A percentile compares a stretch with the other conserved stretches of the same genome.
Evolutionary conservation across 75 land plant species (phyloP).

Genomic region (Isoetes taiwanensis): DNA sequence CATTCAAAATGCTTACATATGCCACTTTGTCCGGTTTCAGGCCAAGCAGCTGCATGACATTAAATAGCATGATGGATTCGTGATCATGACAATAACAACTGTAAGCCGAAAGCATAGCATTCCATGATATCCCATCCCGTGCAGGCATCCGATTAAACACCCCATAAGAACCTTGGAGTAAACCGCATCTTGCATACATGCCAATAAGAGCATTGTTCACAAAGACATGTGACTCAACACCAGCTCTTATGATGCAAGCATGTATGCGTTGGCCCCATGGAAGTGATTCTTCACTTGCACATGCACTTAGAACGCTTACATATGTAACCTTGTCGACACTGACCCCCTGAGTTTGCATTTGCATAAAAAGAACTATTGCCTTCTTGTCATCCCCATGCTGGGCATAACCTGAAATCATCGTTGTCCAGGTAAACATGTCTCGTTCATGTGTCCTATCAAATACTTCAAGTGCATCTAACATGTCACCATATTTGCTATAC

Average conservation of each 20-base stretch:
- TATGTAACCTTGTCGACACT: conserved; percentile 18
- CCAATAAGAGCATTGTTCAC: conserved; percentile 31
- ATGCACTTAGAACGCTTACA: conserved; percentile 9
- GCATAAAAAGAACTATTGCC: conserved; percentile 13
- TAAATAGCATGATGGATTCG: too few species aligned
- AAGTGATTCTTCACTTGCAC: conserved; percentile 1
- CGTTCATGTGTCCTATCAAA: conserved; percentile 29
- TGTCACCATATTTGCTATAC: too few species aligned
- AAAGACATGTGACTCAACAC: conserved; percentile 27
- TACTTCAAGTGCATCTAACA: conserved; percentile 28
- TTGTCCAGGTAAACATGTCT: conserved; percentile 18
- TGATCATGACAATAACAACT: too few species aligned
- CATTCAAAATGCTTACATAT: too few species aligned
- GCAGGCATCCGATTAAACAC: conserved; percentile 27
- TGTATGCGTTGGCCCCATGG: conserved; percentile 25
- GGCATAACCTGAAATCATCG: conserved; percentile 17
- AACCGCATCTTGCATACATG: conserved; percentile 30
- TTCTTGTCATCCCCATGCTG: conserved; percentile 14
- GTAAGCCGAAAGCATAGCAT: conserved; percentile 39
- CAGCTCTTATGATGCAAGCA: conserved; percentile 14
- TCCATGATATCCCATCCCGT: conserved; percentile 38
- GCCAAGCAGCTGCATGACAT: too few species aligned
- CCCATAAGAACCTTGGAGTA: conserved; percentile 16
- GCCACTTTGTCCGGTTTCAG: too few species aligned
- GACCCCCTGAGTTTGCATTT: conserved; percentile 19